A percentile compares a stretch with the other conserved stretches of the same genome.
These are phyloP conservation scores for Alternaria rosae DNA, from an alignment of 2,329 filamentous ascomycete genomes.

Conservation along the genomic window DNA sequence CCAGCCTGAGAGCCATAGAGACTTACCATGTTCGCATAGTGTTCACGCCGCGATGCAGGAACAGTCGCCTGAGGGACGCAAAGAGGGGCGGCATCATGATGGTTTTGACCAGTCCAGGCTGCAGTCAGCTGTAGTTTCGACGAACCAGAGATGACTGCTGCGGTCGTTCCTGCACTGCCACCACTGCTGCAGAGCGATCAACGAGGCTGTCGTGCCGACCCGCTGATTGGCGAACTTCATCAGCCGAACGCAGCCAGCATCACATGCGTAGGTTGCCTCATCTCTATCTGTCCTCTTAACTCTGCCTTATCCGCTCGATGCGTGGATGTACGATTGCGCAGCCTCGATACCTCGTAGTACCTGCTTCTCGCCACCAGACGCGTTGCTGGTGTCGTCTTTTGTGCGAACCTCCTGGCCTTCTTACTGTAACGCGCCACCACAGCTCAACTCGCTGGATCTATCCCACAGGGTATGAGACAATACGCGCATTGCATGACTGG, in stretches of 20 bases:
- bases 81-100: slow-evolving; percentile 14
- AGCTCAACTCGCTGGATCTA: not conserved
- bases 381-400: not conserved
- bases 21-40: slow-evolving; percentile 31
- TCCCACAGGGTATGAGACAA: not conserved
- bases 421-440: not conserved
- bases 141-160: slow-evolving; percentile 5
- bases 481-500: not conserved
- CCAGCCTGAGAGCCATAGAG: not conserved
- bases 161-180: slow-evolving; percentile 23
- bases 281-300: not conserved
- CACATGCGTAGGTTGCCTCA: slow-evolving; percentile 2
- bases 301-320: not conserved
- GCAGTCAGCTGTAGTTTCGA: slow-evolving; percentile 17
- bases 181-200: slow-evolving; percentile 11
- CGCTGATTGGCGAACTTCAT: slow-evolving; percentile 9
- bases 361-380: not conserved
- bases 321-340: not conserved
- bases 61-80: slow-evolving; percentile 24
- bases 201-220: slow-evolving; percentile 12
- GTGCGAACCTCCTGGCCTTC: not conserved
- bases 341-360: not conserved
- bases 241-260: slow-evolving; percentile 5
- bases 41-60: slow-evolving; percentile 10
- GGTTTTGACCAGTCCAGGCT: slow-evolving; percentile 31